Conservation (phyloP, 2,329 filamentous ascomycete genomes). For the Xylaria sp. region DNA sequence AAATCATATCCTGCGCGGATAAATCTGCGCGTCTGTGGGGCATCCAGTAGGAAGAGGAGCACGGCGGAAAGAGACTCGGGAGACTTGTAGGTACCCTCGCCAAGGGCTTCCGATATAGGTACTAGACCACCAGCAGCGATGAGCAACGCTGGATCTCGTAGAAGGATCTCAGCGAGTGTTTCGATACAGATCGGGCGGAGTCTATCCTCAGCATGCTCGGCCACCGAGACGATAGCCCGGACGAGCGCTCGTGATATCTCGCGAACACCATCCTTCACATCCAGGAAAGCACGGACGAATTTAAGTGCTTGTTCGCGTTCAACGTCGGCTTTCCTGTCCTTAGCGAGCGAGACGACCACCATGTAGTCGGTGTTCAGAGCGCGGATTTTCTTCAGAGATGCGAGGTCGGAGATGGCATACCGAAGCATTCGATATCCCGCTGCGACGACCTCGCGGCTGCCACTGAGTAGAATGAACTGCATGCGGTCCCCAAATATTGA, state of each 20-base stretch:
- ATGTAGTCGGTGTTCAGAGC: slow-evolving; percentile 90
- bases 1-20: slow-evolving; percentile 90
- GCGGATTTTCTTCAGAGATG: slow-evolving; percentile 88
- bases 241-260: slow-evolving; percentile 90
- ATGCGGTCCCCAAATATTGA: slow-evolving; percentile 92
- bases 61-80: slow-evolving; percentile 88
- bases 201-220: slow-evolving; percentile 86
- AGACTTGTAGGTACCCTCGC: slow-evolving; percentile 90
- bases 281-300: slow-evolving; percentile 92
- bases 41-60: slow-evolving; percentile 91
- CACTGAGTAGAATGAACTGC: slow-evolving; percentile 95
- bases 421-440: slow-evolving; percentile 93
- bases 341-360: slow-evolving; percentile 90
- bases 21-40: slow-evolving; percentile 81
- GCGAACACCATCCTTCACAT: slow-evolving; percentile 90
- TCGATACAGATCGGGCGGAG: slow-evolving; percentile 91
- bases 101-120: slow-evolving; percentile 89
- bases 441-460: slow-evolving; percentile 94
- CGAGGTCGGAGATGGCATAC: slow-evolving; percentile 92
- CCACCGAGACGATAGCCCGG: slow-evolving; percentile 88
- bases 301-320: slow-evolving; percentile 97
- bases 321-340: slow-evolving; percentile 95
- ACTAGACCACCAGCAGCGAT: slow-evolving; percentile 86
- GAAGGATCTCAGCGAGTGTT: slow-evolving; percentile 89
- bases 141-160: slow-evolving; percentile 84